These are phyloP conservation scores for Pleurotus eryngii DNA, from an alignment of 768 basidiomycete genomes.

Conservation along the genomic window DNA sequence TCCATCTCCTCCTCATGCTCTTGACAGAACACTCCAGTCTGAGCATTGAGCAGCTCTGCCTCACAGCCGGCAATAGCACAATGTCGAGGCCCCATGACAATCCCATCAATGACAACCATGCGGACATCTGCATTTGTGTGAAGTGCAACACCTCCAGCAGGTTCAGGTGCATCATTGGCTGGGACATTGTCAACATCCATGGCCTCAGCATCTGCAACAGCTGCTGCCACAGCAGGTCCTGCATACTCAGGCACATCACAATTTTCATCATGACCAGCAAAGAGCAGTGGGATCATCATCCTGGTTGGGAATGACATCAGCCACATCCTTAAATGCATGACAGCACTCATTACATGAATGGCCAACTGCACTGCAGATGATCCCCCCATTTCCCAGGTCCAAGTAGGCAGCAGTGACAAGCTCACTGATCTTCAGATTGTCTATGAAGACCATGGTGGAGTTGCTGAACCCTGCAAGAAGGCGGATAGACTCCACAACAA, in stretches of 20 bases:
- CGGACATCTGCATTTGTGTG: not conserved
- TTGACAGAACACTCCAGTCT: not conserved
- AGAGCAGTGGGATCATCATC: too few species aligned
- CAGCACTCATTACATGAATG: constrained; percentile 10
- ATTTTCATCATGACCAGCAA: too few species aligned
- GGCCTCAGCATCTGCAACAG: too few species aligned
- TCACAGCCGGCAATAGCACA: constrained; percentile 10
- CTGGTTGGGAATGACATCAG: constrained; percentile 3
- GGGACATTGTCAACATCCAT: too few species aligned
- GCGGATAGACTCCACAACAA: constrained; percentile 18
- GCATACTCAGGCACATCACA: too few species aligned
- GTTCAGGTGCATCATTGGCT: too few species aligned
- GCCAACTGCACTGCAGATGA: constrained; percentile 1
- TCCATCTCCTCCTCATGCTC: not conserved
- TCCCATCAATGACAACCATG: constrained; percentile 13
- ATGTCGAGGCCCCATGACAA: constrained; percentile 12
- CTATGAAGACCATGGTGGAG: not conserved
- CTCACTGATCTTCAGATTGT: constrained; percentile 5
- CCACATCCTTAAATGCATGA: constrained; percentile 7
- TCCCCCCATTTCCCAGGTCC: constrained; percentile 6
- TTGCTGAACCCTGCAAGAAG: constrained; percentile 9
- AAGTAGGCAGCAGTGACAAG: constrained; percentile 3
- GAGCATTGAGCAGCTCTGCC: not conserved
- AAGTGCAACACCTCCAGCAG: too few species aligned
- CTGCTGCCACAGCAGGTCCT: too few species aligned